Base-by-base conservation (phyloP, 2,329 filamentous ascomycete species). In the Trichoderma afroharzianum region DNA sequence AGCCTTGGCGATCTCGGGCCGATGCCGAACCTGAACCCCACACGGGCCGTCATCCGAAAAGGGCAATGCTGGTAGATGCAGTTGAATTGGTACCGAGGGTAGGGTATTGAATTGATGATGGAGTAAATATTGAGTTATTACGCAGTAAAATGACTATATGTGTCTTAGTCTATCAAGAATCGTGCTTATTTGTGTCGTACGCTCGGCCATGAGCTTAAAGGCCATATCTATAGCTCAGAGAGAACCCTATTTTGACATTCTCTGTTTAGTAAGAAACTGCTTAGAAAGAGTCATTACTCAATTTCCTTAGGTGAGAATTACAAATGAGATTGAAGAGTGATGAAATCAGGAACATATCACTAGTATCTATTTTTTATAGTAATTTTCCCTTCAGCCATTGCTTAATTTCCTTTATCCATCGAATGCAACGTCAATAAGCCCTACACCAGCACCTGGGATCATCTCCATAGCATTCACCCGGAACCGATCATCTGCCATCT, bases 91-190 rank as follows among this genome's bases (percentile, higher is more conserved):
- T 24, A 24, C 11, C n/a, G 21, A 53, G 21, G 18, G 18, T 14
- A 21, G 43, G 43, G n/a, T 3, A 24, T 21, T 50, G 43, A 50
- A 11, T 9, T 21, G 43, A 14, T 9, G 36, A 24, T 50, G n/a
- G n/a, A 21, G 18, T 21, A 50, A 12, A n/a, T 9, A 50, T 50
- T 50, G 21, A 50, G 18, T 21, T 21, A 21, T 11, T 8, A 53
- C 47, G 0, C 21, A 24, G n/a, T 53, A 24, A 2, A 14, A 53
- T 11, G 21, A 21, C 9, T 4, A 21, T 12, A 11, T 50, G 14
- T 3, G 1, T 24, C n/a, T 50, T 11, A 6, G 9, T 1, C n/a
- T 2, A 3, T 7, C 11, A 6, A 4, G 3, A 1, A 24, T 12
- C 2, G 8, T 47, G 7, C 43, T n/a, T 5, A 24, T 1, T 2